These are phyloP conservation scores for Chrysoporthe cubensis DNA, from an alignment of 2,329 filamentous ascomycete genomes.

Conservation along the genomic window DNA sequence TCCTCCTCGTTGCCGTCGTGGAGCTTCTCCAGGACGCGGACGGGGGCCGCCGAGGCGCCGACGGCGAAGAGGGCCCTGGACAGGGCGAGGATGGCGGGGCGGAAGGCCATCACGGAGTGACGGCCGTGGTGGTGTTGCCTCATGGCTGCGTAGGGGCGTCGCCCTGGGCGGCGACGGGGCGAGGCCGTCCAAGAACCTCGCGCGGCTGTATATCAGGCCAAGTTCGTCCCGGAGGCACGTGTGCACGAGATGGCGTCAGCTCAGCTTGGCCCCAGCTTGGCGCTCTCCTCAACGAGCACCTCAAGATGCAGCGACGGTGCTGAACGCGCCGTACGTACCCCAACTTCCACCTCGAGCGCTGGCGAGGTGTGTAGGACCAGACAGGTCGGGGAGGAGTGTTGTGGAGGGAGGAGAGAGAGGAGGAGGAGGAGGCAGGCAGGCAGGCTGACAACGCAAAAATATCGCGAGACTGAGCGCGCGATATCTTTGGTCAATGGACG, in stretches of 20 bases:
- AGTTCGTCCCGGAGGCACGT: conserved; percentile 1
- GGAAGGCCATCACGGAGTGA: conserved; percentile 26
- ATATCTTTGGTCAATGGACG: conserved; percentile 6
- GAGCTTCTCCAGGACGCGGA: conserved; percentile 41
- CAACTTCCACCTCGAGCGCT: not conserved
- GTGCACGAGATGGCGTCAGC: conserved; percentile 1
- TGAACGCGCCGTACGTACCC: not conserved
- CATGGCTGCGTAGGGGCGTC: conserved; percentile 14
- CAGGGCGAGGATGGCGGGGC: conserved; percentile 53
- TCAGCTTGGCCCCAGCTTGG: not conserved
- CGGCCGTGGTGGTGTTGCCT: conserved; percentile 14
- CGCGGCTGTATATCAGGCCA: not conserved
- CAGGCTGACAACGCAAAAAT: conserved; percentile 1
- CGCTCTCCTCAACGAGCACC: no score
- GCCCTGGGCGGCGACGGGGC: not conserved
- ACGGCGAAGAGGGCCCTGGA: conserved; percentile 55
- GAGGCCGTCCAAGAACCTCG: not conserved
- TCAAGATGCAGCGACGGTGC: no score
- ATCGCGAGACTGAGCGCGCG: conserved; percentile 4
- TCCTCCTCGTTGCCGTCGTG: conserved; percentile 53
- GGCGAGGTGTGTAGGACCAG: conserved; percentile 4
- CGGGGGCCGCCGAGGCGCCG: conserved; percentile 53
- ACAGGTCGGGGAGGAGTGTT: not conserved
- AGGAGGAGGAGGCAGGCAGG: not conserved
- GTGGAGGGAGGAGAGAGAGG: not conserved